Base-by-base conservation (phyloP, 768 basidiomycete species). In the Chalciporus sphaerocephalus region DNA sequence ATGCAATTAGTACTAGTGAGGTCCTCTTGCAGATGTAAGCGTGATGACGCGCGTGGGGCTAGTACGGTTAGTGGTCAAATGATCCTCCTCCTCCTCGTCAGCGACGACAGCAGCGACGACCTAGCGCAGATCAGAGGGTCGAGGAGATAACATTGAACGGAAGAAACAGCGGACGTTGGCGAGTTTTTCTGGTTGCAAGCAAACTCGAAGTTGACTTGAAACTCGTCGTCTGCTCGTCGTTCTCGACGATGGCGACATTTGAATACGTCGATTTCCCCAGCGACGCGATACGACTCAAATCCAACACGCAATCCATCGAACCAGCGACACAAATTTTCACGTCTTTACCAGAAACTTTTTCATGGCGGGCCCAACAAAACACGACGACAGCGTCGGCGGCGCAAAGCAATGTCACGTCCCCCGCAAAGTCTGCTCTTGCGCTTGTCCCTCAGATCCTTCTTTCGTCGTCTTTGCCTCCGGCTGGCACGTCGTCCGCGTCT, bases 261-360 rank as follows among this genome's bases (percentile, higher is more conserved):
- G 65, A 69, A 25, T 72, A 72, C 38, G 67, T 69, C 24, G 71
- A 70, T 10, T 60, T 76, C 18, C 76, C 74, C 4, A 37, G 63
- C 22, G 66, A 68, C 24, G 74, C 68, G 0, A 63, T 60, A 13
- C 66, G 65, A 2, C 64, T 72, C 22, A 65, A 57, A 24, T 50
- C 59, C 10, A 22, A 54, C 6, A 53, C 65, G 1, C 48, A 57
- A 16, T 38, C 33, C n/a, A 23, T 47, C n/a, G 54, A 67, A 11
- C 71, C 73, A 15, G 71, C 70, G 3, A 67, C 73, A 15, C 70
- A 64, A 52, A 66, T 75, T 9, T 20, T 58, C 13, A 75, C 78
- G 0, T 55, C 72, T 10, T 56, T 84, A 21, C 74, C 68, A 6
- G 61, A 67, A 5, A 37, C 54, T 30, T 56, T 34, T 18, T 37